Evolutionary conservation across 2,329 filamentous ascomycete species (phyloP), one percentile per base, ranked within the genome.

Genomic region (Beauveria pseudobassiana): DNA sequence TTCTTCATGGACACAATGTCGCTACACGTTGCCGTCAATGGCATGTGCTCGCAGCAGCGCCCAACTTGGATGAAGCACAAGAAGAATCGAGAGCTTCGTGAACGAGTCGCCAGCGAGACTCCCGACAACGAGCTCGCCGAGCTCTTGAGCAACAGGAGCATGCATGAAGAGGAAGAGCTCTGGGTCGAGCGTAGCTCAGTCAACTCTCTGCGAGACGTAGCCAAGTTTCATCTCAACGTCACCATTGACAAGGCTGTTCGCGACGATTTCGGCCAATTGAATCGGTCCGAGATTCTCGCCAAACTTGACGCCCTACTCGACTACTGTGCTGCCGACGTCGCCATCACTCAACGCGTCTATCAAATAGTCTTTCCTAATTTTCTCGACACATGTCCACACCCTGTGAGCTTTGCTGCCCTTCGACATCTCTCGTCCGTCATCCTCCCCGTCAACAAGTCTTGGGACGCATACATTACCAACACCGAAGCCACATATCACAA

Each of bases 1-100:
- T 88, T 85, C 49, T 99, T 96, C 71, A 76, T 99, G 57, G 95
- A 99, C 72, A 99, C 95, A 34, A 99, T 99, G 95, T 98, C 93
- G 1, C 78, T 99, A 22, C 95, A 99, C 72, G 93, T 96, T 8
- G 96, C 96, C 2, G 93, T 96, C 26, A 99, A 99, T 71, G 95
- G 95, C 64, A 99, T 99, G 95, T 99, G 95, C 75, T 98, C 95
- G 24, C 88, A 90, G 66, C 95, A 99, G 74, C 85, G 95, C 55
- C 95, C 96, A 9, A 96, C 91, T 0, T 99, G 95, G 95, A 92
- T 97, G 87, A 96, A 91, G 73, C 91, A 96, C 74, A 90, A 91
- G 72, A 99, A 99, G 77, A 91, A 88, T 66, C 83, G 88, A 62
- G 93, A 98, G 70, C 70, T 93, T 51, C 82, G 91, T 55, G 93